A percentile compares a stretch with the other conserved stretches of the same genome.
Evolutionary conservation across 2,329 filamentous ascomycete species (phyloP).

Genomic region (Dothideomycetes sp.): DNA sequence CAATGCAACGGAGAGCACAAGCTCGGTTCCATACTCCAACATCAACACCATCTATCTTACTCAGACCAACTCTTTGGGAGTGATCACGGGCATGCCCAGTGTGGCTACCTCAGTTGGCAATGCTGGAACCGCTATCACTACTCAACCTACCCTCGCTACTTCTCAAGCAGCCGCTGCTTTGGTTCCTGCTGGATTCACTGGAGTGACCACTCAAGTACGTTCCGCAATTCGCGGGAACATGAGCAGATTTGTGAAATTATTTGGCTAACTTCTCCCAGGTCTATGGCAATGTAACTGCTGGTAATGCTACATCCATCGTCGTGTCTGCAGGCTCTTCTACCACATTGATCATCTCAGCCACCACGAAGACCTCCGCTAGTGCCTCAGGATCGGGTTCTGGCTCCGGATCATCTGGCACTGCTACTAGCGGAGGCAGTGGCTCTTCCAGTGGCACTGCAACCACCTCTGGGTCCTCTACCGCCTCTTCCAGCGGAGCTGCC

Average conservation of each 20-base stretch:
- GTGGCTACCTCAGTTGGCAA: constrained; percentile 25
- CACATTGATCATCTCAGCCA: constrained; percentile 19
- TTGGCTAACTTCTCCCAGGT: background rate
- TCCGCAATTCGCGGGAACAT: constrained; percentile 12
- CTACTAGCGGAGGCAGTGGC: background rate
- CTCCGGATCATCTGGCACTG: constrained; percentile 9
- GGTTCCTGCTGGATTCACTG: constrained; percentile 30
- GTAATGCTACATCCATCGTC: constrained; percentile 20
- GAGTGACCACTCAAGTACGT: constrained; percentile 15
- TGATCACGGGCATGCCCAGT: constrained; percentile 34
- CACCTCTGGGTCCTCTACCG: constrained; percentile 13
- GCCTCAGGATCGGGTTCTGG: constrained; percentile 8
- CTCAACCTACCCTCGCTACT: constrained; percentile 23
- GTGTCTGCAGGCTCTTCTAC: constrained; percentile 21
- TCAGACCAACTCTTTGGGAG: constrained; percentile 37
- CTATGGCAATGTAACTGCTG: constrained; percentile 11
- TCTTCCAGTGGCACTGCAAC: constrained; percentile 14
- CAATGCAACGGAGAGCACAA: constrained; percentile 6
- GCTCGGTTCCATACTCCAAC: constrained; percentile 25
- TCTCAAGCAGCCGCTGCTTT: constrained; percentile 26
- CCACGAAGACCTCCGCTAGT: constrained; percentile 11
- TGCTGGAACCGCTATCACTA: constrained; percentile 27
- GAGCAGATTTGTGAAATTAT: no score
- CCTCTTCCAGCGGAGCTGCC: constrained; percentile 15
- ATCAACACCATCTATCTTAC: constrained; percentile 33